Base-by-base conservation (phyloP, 2,329 filamentous ascomycete genomes). In the Canariomyces notabilis region DNA sequence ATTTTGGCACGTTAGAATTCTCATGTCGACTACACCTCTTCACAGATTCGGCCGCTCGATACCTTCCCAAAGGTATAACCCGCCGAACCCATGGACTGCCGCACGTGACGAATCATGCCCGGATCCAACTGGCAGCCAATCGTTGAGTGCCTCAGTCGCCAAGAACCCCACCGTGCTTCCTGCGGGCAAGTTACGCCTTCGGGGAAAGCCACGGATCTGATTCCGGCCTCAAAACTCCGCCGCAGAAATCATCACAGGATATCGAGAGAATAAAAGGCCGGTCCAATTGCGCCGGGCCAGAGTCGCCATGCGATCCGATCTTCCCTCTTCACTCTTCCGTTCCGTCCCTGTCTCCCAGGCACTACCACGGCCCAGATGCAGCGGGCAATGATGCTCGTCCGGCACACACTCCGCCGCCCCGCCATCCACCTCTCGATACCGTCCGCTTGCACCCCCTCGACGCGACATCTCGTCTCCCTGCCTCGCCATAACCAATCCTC, bases 191-290 rank as follows among this genome's bases (percentile, higher is more conserved):
- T n/a, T n/a, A 29, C 26, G 14, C 6, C 14, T 29, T 29, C 7
- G 26, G 26, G 14, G 14, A 12, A 8, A 26, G 22, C 22, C 26
- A 29, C 26, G 4, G 26, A 9, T 29, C n/a, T n/a, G n/a, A 26
- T 37, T 21, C 46, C 55, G 56, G 64, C 65, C 70, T 61, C 64
- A 70, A 70, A 73, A 66, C 61, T 74, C 60, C 71, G 68, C 69
- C 23, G 70, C 66, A 74, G 66, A 70, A 70, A 69, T 63, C 62
- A 70, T 72, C 70, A 74, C 70, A 66, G 65, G 48, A 56, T 53
- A 46, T 49, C 42, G 53, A 37, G 34, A 22, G 9, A 37, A 47
- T 49, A 53, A 44, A 49, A 44, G 29, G 38, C 20, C 33, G 12
- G 26, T 12, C 45, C 34, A 33, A 48, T 52, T 46, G 42, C 41